A percentile compares a stretch with the other conserved stretches of the same genome.
These are phyloP conservation scores for Solanum corneliomulleri DNA, from an alignment of 257 asterid genomes.

Conservation along the genomic window DNA sequence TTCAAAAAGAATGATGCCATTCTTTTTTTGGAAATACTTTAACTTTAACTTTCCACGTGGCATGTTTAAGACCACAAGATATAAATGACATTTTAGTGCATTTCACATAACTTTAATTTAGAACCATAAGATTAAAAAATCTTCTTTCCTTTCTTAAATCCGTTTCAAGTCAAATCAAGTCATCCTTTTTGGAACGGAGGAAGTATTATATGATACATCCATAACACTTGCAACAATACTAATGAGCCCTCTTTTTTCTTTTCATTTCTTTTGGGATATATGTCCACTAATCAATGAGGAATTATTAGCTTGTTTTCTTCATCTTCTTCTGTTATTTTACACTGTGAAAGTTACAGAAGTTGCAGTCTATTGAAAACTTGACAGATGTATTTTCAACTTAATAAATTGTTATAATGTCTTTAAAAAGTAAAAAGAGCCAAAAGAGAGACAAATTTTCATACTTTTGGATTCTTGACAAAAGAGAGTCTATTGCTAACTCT, in stretches of 20 bases:
- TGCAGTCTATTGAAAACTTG: neutral
- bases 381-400: neutral
- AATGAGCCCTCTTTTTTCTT: neutral
- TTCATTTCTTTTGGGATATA: neutral
- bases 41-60: no score
- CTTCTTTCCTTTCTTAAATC: no score
- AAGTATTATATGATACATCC: neutral
- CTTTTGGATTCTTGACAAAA: neutral
- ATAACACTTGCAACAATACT: neutral
- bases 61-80: no score
- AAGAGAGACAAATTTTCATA: neutral
- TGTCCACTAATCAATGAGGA: neutral
- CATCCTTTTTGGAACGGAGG: no score
- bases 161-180: no score
- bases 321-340: neutral
- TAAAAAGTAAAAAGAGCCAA: neutral
- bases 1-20: no score
- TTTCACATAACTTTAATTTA: no score
- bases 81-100: rapidly evolving
- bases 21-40: no score
- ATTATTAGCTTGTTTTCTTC: neutral
- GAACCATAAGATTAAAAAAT: no score
- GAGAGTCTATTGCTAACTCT: neutral
- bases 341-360: neutral
- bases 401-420: neutral